Conservation (phyloP, 2,329 filamentous ascomycete genomes). For the Falciphora oryzae region DNA sequence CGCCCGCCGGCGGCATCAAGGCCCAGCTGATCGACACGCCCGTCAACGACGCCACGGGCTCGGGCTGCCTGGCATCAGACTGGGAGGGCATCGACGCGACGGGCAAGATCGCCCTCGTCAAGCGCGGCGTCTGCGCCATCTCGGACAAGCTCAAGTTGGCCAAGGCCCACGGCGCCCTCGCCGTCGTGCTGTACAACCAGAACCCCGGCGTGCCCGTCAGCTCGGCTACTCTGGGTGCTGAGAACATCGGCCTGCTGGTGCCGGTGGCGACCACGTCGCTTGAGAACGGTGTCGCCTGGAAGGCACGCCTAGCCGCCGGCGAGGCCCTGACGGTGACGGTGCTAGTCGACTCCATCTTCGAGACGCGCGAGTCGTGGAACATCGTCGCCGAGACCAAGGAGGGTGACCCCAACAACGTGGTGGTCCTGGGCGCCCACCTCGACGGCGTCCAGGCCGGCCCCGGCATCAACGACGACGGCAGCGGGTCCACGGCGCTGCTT, state of each 20-base stretch:
- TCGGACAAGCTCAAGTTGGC: constrained; percentile 38
- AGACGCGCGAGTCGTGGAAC: constrained; percentile 36
- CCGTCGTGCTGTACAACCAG: constrained; percentile 58
- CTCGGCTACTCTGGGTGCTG: constrained; percentile 43
- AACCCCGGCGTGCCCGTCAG: constrained; percentile 31
- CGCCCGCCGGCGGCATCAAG: constrained; percentile 28
- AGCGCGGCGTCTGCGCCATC: constrained; percentile 38
- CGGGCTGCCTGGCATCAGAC: constrained; percentile 36
- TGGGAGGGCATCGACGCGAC: constrained; percentile 38
- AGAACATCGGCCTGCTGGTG: constrained; percentile 19
- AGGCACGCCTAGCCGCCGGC: constrained; percentile 26
- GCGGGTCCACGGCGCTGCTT: constrained; percentile 52
- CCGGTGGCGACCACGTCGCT: constrained; percentile 23
- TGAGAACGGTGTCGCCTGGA: constrained; percentile 22
- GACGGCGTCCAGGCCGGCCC: constrained; percentile 46
- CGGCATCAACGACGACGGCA: constrained; percentile 62
- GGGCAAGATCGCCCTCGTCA: constrained; percentile 39
- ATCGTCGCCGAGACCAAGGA: constrained; percentile 39
- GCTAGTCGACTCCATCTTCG: constrained; percentile 30
- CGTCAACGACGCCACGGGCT: constrained; percentile 28
- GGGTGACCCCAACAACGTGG: constrained; percentile 35
- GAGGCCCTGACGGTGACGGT: constrained; percentile 25
- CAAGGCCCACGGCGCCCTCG: constrained; percentile 34
- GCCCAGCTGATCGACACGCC: constrained; percentile 31
- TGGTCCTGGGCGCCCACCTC: constrained; percentile 37